Percentiles rank a stretch among this genome's conserved stretches.
These are phyloP conservation scores for Coemansia sp. DNA, from an alignment of 192 early-diverging fungal genomes.

Conservation along the genomic window DNA sequence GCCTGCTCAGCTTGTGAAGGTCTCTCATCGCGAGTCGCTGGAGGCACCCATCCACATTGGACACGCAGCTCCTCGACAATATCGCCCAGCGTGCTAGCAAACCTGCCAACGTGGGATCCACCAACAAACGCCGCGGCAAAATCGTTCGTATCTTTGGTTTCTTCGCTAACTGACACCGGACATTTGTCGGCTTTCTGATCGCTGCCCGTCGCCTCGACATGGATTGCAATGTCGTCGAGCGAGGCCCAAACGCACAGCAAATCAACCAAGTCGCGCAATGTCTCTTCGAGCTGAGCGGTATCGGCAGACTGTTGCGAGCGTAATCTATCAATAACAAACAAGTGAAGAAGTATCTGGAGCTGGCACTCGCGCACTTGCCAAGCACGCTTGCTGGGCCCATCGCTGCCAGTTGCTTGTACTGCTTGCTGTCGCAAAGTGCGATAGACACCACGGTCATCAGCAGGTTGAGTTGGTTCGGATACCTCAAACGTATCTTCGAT, in stretches of 20 bases:
- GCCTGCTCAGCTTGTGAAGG: neutral
- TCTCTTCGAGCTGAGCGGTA: constrained; percentile 13
- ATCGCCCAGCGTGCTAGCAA: constrained; percentile 24
- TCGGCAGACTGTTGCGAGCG: neutral
- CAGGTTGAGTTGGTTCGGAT: neutral
- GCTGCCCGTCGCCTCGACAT: neutral
- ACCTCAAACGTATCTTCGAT: constrained; percentile 36
- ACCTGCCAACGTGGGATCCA: constrained; percentile 28
- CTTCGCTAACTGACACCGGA: neutral
- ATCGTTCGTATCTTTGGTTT: constrained; percentile 18
- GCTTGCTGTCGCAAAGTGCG: constrained; percentile 10
- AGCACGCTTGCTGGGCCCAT: constrained; percentile 7
- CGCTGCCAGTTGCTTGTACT: neutral
- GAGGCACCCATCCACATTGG: constrained; percentile 55
- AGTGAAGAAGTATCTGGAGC: constrained; percentile 49
- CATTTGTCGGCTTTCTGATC: neutral
- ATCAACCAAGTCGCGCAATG: constrained; percentile 43
- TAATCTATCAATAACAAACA: constrained; percentile 27
- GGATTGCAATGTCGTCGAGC: constrained; percentile 26
- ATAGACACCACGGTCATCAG: neutral
- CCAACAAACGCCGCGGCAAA: constrained; percentile 47
- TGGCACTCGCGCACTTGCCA: constrained; percentile 54
- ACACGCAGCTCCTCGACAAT: constrained; percentile 51
- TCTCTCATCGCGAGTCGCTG: neutral
- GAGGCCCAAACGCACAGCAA: constrained; percentile 53